Evolutionary conservation across 208 protist species (phyloP).

Genomic region (Trypanosoma brucei): DNA sequence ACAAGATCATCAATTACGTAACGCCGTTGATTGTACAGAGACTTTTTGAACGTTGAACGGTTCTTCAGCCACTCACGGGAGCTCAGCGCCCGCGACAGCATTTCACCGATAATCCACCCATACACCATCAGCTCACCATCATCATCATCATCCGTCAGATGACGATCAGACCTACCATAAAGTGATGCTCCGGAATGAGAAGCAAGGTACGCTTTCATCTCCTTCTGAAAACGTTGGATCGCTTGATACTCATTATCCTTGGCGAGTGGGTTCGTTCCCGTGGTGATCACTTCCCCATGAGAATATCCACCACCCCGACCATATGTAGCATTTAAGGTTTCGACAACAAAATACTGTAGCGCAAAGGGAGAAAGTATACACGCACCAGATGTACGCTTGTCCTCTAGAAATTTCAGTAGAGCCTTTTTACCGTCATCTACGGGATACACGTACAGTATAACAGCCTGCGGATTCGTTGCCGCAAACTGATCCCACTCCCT

Average conservation of each 20-base stretch:
- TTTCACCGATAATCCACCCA: not conserved
- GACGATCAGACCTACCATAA: constrained; percentile 1
- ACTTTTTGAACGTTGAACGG: constrained; percentile 6
- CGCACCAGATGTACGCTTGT: constrained; percentile 11
- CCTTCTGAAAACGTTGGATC: constrained; percentile 21
- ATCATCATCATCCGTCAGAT: constrained; percentile 11
- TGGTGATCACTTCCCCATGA: constrained; percentile 18
- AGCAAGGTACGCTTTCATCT: constrained; percentile 18
- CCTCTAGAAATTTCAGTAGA: constrained; percentile 9
- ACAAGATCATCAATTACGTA: constrained; percentile 22
- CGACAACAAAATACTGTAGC: not conserved
- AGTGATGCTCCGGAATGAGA: not conserved
- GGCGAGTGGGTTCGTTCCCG: constrained; percentile 24
- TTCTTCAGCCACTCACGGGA: not conserved
- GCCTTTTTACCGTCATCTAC: not conserved
- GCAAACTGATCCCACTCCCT: constrained; percentile 8
- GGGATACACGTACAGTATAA: not conserved
- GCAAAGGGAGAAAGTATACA: constrained; percentile 6
- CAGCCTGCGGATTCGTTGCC: constrained; percentile 2
- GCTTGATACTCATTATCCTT: constrained; percentile 11
- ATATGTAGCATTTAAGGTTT: not conserved
- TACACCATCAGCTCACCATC: constrained; percentile 15
- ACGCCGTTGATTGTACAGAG: constrained; percentile 20
- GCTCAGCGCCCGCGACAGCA: not conserved
- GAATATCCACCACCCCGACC: not conserved